Conservation (phyloP, 805 yeast genomes). For the Zygoascus flipseniorum region DNA sequence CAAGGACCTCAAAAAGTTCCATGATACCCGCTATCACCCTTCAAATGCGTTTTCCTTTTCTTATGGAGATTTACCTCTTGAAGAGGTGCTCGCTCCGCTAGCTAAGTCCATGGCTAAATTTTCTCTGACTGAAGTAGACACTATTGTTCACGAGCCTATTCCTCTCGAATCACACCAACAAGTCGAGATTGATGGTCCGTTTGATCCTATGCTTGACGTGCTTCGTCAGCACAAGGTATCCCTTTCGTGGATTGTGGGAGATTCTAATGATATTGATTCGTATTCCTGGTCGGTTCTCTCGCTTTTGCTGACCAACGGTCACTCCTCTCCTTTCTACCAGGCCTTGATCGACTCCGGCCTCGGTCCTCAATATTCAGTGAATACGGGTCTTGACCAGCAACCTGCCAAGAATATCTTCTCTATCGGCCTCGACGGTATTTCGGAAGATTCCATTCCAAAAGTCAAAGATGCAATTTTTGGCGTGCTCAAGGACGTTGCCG, state of each 20-base stretch:
- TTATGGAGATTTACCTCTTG: conserved; percentile 70
- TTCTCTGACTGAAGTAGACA: conserved; percentile 9
- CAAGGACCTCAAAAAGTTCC: conserved; percentile 72
- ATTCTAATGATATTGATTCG: conserved; percentile 57
- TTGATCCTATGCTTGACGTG: conserved; percentile 69
- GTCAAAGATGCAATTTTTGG: conserved; percentile 42
- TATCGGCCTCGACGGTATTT: conserved; percentile 74
- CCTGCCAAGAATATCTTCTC: conserved; percentile 73
- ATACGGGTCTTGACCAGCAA: conserved; percentile 78
- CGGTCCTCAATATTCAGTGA: conserved; percentile 80
- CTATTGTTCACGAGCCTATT: conserved; percentile 36
- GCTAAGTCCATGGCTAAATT: conserved; percentile 38
- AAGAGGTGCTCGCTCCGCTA: conserved; percentile 49
- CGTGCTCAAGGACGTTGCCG: conserved; percentile 38
- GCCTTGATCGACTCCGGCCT: conserved; percentile 75
- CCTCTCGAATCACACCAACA: conserved; percentile 28
- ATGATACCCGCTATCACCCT: conserved; percentile 72
- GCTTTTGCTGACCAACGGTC: conserved; percentile 76
- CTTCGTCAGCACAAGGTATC: conserved; percentile 67
- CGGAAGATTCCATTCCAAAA: conserved; percentile 34
- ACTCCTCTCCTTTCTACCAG: conserved; percentile 82
- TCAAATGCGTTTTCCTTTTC: conserved; percentile 81
- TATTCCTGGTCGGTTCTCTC: conserved; percentile 66
- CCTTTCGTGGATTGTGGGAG: conserved; percentile 81
- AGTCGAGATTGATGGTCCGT: conserved; percentile 56